Percentiles rank a stretch among this genome's conserved stretches.
Evolutionary conservation across 1,139 yeast genomes (phyloP).

Genomic region (Pneumocystis canis): DNA sequence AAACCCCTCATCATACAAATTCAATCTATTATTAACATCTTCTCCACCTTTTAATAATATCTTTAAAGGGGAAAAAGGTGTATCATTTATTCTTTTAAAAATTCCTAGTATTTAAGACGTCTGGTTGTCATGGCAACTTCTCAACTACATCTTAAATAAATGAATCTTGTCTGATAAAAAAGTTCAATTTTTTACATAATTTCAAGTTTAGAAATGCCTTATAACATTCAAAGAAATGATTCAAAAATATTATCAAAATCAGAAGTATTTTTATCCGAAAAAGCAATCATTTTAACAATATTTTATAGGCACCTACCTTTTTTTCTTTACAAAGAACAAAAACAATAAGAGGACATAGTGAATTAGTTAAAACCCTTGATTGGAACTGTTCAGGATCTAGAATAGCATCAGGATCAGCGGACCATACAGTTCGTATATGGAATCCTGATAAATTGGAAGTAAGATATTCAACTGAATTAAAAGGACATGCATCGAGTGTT

Average conservation of each 20-base stretch:
- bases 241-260: background rate
- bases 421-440: constrained; percentile 15
- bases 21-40: too few species aligned
- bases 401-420: constrained; percentile 13
- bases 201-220: background rate
- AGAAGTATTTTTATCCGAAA: background rate
- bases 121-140: background rate
- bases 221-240: background rate
- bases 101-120: too few species aligned
- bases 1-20: too few species aligned
- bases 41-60: background rate
- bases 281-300: background rate
- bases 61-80: background rate
- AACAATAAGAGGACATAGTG: constrained; percentile 29
- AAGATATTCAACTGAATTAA: constrained; percentile 14
- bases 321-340: constrained; percentile 1
- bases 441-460: constrained; percentile 16
- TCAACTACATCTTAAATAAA: background rate
- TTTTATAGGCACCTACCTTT: background rate
- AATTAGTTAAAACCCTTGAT: constrained; percentile 11
- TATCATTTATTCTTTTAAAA: too few species aligned
- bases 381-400: constrained; percentile 17
- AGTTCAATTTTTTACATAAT: background rate
- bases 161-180: background rate
- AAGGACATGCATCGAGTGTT: constrained; percentile 11